Evolutionary conservation across 1,139 yeast species (phyloP), one percentile per base, ranked within the genome.

Genomic region (Candida tropicalis): DNA sequence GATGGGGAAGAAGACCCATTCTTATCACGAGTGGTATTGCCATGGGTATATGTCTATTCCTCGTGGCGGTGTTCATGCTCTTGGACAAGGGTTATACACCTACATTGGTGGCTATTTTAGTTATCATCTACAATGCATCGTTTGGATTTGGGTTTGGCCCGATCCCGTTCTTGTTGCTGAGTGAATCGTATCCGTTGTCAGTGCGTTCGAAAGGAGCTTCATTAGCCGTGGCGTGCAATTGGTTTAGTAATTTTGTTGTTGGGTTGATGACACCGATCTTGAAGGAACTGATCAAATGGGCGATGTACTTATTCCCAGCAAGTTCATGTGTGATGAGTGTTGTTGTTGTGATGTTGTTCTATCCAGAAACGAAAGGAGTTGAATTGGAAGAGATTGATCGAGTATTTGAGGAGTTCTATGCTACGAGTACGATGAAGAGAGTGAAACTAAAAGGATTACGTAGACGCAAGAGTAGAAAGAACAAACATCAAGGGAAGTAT

Each of bases 301-400:
- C 68, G 41, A 63, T 76, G 61, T 78, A 77, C 53, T 50, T 77
- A 32, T 65, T 75, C 37, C 81, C 81, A 8, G 81, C 79, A 3
- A 45, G 58, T 3, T 68, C 72, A 35, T 77, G 83, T 60, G 55
- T 74, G 9, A 50, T 72, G 3, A 72, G 80, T 25, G 69, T 73
- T 9, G 22, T 65, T 3, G 73, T 73, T 36, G 97, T 90, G 6
- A 77, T 76, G 62, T 73, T 73, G 41, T 70, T 81, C 45, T 89
- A 85, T 59, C 97, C 97, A 1, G 97, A 90, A 61, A 90, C 97
- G 1, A 89, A 87, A 58, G 97, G 97, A 5, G 79, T 89, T 36
- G 82, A 86, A 33, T 73, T 90, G 48, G 97, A 90, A 60, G 96
- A 90, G 46, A 89, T 90, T 87, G 96, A 89, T 60, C 68, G 80